phyloP scores from a whole-genome alignment of 2,329 filamentous ascomycete species.

The Xylaria arbuscula region DNA sequence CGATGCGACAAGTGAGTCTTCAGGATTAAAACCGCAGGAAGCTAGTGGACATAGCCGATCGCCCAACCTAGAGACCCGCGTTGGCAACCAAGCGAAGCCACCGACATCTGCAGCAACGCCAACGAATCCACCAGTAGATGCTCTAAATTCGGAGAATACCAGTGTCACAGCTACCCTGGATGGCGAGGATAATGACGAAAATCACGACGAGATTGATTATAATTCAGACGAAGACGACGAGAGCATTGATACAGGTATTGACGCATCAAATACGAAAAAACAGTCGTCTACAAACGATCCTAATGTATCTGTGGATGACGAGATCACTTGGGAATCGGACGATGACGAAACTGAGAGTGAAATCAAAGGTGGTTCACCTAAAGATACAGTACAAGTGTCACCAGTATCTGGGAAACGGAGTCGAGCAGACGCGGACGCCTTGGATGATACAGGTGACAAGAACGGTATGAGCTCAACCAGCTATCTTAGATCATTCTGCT shows the following conservation, averaged over 20 bases:
- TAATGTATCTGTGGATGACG: constrained; percentile 47
- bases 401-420: constrained; percentile 48
- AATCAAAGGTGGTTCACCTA: constrained; percentile 39
- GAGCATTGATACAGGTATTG: constrained; percentile 41
- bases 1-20: constrained; percentile 33
- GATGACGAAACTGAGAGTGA: constrained; percentile 43
- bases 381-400: constrained; percentile 52
- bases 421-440: constrained; percentile 45
- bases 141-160: constrained; percentile 51
- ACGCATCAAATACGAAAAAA: constrained; percentile 36
- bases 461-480: constrained; percentile 45
- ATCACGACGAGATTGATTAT: constrained; percentile 52
- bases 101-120: constrained; percentile 30
- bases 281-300: constrained; percentile 37
- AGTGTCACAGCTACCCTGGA: constrained; percentile 52
- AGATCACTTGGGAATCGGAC: constrained; percentile 53
- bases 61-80: constrained; percentile 6
- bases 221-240: constrained; percentile 51
- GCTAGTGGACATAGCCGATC: constrained; percentile 21
- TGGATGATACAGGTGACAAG: constrained; percentile 44
- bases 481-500: constrained; percentile 40
- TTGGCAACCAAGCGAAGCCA: constrained; percentile 27
- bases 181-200: constrained; percentile 50
- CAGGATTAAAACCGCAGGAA: constrained; percentile 26
- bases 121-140: constrained; percentile 43